A percentile compares a stretch with the other conserved stretches of the same genome.
These are phyloP conservation scores for Stemphylium lycopersici DNA, from an alignment of 2,329 filamentous ascomycete genomes.

Conservation along the genomic window DNA sequence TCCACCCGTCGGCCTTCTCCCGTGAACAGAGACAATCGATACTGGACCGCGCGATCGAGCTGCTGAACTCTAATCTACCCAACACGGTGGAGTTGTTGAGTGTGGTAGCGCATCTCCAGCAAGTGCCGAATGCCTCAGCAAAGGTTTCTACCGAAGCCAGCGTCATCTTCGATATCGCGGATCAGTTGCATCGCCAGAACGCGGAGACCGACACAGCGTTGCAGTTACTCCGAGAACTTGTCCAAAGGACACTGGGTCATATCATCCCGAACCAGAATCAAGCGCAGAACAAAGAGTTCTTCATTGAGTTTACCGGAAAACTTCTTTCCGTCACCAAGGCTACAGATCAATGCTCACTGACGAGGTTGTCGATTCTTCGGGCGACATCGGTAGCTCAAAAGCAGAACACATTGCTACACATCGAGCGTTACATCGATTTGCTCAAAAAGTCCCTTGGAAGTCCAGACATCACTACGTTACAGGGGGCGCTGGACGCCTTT, in stretches of 20 bases:
- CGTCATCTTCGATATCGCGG: constrained; percentile 36
- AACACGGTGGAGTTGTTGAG: constrained; percentile 24
- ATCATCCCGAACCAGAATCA: constrained; percentile 44
- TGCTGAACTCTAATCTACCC: constrained; percentile 16
- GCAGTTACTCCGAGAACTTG: constrained; percentile 34
- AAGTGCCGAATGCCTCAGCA: constrained; percentile 44
- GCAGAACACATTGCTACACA: constrained; percentile 26
- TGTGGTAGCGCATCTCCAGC: constrained; percentile 42
- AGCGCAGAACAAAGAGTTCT: constrained; percentile 39
- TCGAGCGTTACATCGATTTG: constrained; percentile 30
- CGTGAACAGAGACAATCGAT: constrained; percentile 42
- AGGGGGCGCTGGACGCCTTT: constrained; percentile 37
- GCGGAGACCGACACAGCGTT: constrained; percentile 20
- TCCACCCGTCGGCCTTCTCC: constrained; percentile 33
- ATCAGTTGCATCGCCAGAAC: constrained; percentile 26
- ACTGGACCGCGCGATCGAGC: constrained; percentile 35
- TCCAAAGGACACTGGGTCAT: constrained; percentile 34
- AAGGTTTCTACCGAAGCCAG: constrained; percentile 37
- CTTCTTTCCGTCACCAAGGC: constrained; percentile 28
- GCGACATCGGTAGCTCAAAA: constrained; percentile 34
- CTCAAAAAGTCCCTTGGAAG: constrained; percentile 30
- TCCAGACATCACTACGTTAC: constrained; percentile 9
- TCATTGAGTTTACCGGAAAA: constrained; percentile 34
- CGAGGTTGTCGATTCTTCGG: constrained; percentile 34
- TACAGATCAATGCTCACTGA: constrained; percentile 26